Base-by-base conservation (phyloP, 768 basidiomycete genomes). In the Fistulinella prunicolor region DNA sequence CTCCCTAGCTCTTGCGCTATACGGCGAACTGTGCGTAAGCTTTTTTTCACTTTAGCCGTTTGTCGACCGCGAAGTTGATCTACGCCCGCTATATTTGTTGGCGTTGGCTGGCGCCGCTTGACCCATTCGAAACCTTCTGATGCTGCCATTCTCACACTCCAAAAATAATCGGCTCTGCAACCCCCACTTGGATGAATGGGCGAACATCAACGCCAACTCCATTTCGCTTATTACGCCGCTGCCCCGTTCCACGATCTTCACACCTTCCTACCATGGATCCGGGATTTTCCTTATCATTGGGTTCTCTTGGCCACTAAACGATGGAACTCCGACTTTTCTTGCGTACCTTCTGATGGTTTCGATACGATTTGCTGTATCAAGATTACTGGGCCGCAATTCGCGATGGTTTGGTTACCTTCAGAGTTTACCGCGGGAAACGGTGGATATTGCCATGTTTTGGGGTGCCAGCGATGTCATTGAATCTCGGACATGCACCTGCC, bases 401-500 rank as follows among this genome's bases (percentile, higher is more conserved):
- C 70, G 69, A 36, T 89, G 85, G 84, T 72, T 65, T 54, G 79
- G 76, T 38, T 89, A 89, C 65, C 60, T 89, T 6, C 78, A 83
- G 54, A 81, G 81, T 10, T 70, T 89, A 6, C 82, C 85, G n/a
- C 49, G 59, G 36, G 61, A 64, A 35, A 59, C 62, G 6, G 77
- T 83, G 19, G 78, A 81, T 47, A 71, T 86, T 26, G 82, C 84
- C 28, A 50, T 83, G 17, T 79, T 87, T 54, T 88, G 86, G 87
- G 69, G 61, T 46, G 49, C 53, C 45, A 51, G 58, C 35, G 57
- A 63, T 46, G 61, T 55, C 48, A 42, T 58, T 21, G 42, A 52
- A 19, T 37, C 51, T 20, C 50, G 10, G 30, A 16, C 45, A 17
- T 66, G 59, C 48, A 51, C 49, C 19, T 59, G 55, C 24, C 30